Percentiles rank a stretch among this genome's conserved stretches.
Evolutionary conservation across 768 basidiomycete genomes (phyloP).

Genomic region (Plicaturopsis crispa): DNA sequence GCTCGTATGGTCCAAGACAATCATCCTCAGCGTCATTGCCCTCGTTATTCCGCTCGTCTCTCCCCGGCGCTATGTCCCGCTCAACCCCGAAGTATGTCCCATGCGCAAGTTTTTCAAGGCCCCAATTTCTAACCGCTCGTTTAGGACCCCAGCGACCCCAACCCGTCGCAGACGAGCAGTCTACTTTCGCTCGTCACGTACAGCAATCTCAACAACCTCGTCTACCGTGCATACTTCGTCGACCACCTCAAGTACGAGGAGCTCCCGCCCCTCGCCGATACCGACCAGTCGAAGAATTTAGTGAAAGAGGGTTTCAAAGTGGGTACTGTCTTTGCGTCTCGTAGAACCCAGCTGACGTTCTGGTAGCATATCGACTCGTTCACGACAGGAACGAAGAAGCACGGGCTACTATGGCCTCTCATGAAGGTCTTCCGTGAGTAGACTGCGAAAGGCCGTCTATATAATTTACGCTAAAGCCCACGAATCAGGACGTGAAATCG

Average conservation of each 20-base stretch:
- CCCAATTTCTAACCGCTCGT: too few relatives aligned
- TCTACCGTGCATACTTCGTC: slow-evolving; percentile 20
- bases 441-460: too few relatives aligned
- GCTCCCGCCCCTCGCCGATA: slow-evolving; percentile 3
- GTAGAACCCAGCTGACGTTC: not conserved
- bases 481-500: too few relatives aligned
- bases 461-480: too few relatives aligned
- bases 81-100: slow-evolving; percentile 37
- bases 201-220: slow-evolving; percentile 28
- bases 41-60: slow-evolving; percentile 45
- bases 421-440: too few relatives aligned
- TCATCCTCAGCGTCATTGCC: slow-evolving; percentile 34
- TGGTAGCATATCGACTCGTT: slow-evolving; percentile 2
- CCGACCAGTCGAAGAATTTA: not conserved
- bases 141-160: too few relatives aligned
- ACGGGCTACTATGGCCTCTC: too few relatives aligned
- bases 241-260: slow-evolving; percentile 1
- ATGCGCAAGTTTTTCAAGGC: too few relatives aligned
- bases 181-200: slow-evolving; percentile 30
- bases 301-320: not conserved
- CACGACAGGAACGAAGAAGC: not conserved
- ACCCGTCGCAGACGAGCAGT: slow-evolving; percentile 39
- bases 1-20: slow-evolving; percentile 47
- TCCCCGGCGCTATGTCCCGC: slow-evolving; percentile 51
- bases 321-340: not conserved